phyloP scores from a whole-genome alignment of 176 grass and related monocot genomes.

The Juncus effusus region DNA sequence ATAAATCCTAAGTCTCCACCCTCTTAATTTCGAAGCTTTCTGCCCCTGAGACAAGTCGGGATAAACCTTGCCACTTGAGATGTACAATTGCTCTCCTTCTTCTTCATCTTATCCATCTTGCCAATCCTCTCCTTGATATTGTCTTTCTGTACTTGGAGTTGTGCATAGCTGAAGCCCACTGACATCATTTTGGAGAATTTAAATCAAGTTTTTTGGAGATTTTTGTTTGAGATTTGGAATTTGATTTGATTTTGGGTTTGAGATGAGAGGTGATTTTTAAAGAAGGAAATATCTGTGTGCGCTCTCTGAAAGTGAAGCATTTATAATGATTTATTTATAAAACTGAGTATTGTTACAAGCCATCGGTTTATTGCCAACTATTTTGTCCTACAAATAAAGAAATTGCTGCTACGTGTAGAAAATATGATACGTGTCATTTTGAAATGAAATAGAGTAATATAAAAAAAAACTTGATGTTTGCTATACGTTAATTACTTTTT shows the following conservation, averaged over 20 bases:
- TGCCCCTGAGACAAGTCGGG: background rate
- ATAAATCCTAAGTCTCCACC: background rate
- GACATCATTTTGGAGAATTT: conserved; percentile 15
- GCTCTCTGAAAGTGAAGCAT: too few relatives aligned
- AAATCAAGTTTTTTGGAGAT: background rate
- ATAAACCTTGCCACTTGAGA: conserved; percentile 9
- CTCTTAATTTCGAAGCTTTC: background rate
- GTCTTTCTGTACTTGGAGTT: conserved; percentile 33
- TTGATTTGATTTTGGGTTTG: background rate
- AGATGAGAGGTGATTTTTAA: background rate
- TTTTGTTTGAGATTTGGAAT: background rate
- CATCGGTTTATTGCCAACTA: too few relatives aligned
- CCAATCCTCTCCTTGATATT: conserved; percentile 25
- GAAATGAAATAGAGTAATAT: too few relatives aligned
- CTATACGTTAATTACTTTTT: too few relatives aligned
- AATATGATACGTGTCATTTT: too few relatives aligned
- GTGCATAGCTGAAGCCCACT: conserved; percentile 32
- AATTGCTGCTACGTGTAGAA: too few relatives aligned
- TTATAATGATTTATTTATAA: too few relatives aligned
- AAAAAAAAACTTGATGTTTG: too few relatives aligned
- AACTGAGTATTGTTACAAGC: too few relatives aligned
- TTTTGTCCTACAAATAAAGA: too few relatives aligned
- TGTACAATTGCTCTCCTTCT: background rate
- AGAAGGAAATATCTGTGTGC: background rate
- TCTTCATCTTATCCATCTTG: conserved; percentile 13